Conservation (phyloP, 2,329 filamentous ascomycete genomes). For the Trichothecium roseum region DNA sequence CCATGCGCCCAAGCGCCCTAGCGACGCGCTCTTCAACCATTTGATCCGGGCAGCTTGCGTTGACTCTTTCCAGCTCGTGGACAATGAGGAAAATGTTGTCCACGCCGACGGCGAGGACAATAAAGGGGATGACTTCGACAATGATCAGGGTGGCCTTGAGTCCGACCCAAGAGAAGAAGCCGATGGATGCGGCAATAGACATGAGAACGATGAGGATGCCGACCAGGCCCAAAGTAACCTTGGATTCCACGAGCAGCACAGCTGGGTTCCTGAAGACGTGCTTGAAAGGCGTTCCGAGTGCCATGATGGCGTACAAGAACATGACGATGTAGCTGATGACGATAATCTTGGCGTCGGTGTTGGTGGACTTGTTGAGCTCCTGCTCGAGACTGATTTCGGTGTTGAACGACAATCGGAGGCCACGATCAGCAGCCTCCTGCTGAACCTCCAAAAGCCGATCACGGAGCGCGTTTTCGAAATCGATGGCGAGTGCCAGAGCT, state of each 20-base stretch:
- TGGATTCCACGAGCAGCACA: slow-evolving; percentile 83
- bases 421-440: slow-evolving; percentile 64
- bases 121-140: slow-evolving; percentile 94
- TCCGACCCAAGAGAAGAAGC: slow-evolving; percentile 82
- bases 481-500: slow-evolving; percentile 64
- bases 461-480: slow-evolving; percentile 79
- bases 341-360: slow-evolving; percentile 95
- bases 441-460: slow-evolving; percentile 67
- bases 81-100: slow-evolving; percentile 99
- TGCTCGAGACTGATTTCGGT: slow-evolving; percentile 92
- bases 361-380: slow-evolving; percentile 95
- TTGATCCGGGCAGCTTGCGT: slow-evolving; percentile 81
- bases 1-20: slow-evolving; percentile 87
- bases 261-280: slow-evolving; percentile 75
- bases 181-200: slow-evolving; percentile 93
- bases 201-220: slow-evolving; percentile 94
- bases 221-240: slow-evolving; percentile 88
- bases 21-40: slow-evolving; percentile 78
- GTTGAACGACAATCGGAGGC: slow-evolving; percentile 83
- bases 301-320: slow-evolving; percentile 94
- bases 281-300: slow-evolving; percentile 74
- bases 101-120: slow-evolving; percentile 90
- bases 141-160: slow-evolving; percentile 96
- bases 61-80: slow-evolving; percentile 94
- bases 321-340: slow-evolving; percentile 96